Base-by-base conservation (phyloP, 257 asterid species). In the Ocimum tenuiflorum region DNA sequence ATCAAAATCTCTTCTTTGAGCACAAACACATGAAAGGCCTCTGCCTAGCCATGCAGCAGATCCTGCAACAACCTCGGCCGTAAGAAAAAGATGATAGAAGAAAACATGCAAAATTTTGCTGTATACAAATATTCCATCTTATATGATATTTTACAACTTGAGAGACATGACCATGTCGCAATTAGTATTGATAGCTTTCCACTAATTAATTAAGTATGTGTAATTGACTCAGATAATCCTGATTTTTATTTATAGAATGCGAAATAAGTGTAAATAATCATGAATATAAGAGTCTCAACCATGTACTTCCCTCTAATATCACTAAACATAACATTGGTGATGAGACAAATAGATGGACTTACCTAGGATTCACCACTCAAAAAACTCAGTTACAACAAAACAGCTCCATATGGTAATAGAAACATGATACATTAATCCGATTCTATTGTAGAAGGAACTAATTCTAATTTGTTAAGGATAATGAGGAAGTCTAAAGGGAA, bases 1-100 rank as follows among this genome's bases (percentile, higher is more conserved):
- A 82, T 94, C 99, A 69, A 91, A 85, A 75, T 94, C 97, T 69
- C 95, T 79, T 75, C 92, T 80, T 67, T 91, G 97, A 77, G 77
- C 96, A 82, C 99, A 90, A 71, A 94, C 97, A 29, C 99, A 94
- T 20, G 99, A 94, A 77, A 94, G 91, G 60, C 99, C 96, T 79
- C 74, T 88, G 70, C 99, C 97, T 68, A 94, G 86, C 99, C 99
- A 94, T 43, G 99, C 99, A 67, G 97, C 95, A 38, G 99, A 90
- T 82, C 99, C 99, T 10, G 95, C 89, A 38, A 88, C 97, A 66
- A 83, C 96, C 88, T 94, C 97, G 63, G 75, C 92, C 81, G 83
- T 62, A 66, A 72, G 61, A 73, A 71, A 77, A 71, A 63, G 74
- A 68, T 63, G n/a, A n/a, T n/a, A n/a, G n/a, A n/a, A n/a, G n/a